phyloP scores from a whole-genome alignment of 1,139 yeast genomes.

The Tardiomyces blankii region DNA sequence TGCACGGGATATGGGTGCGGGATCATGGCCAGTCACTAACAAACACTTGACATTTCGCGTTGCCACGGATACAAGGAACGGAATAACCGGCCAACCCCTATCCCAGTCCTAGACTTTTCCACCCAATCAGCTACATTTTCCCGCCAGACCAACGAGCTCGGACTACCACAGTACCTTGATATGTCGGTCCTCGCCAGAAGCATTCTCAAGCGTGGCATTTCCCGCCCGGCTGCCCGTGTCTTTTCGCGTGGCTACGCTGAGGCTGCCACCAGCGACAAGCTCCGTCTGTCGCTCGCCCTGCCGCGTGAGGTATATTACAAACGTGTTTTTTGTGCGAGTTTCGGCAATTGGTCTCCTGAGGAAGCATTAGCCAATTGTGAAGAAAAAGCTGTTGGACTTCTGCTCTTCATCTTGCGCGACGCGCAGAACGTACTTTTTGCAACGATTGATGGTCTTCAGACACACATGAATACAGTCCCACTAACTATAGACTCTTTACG shows the following conservation, averaged over 20 bases:
- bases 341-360: no score
- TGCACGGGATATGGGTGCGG: no score
- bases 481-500: constrained; percentile 26
- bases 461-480: no score
- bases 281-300: constrained; percentile 82
- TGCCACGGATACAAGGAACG: background rate
- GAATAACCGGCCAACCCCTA: background rate
- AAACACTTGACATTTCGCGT: background rate
- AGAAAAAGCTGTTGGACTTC: no score
- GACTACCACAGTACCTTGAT: background rate
- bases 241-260: constrained; percentile 59
- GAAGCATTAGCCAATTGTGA: no score
- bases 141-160: background rate
- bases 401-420: no score
- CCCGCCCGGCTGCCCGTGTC: background rate
- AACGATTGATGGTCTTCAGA: no score
- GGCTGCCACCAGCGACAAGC: constrained; percentile 67
- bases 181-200: background rate
- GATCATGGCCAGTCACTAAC: no score
- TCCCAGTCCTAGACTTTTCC: background rate
- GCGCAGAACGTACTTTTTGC: no score
- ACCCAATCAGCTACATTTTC: background rate
- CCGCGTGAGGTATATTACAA: constrained; percentile 59
- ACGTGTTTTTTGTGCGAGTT: constrained; percentile 16
- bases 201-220: background rate